Evolutionary conservation across 1,284 basidiomycete genomes (phyloP).

Genomic region (Irpex rosettiformis): DNA sequence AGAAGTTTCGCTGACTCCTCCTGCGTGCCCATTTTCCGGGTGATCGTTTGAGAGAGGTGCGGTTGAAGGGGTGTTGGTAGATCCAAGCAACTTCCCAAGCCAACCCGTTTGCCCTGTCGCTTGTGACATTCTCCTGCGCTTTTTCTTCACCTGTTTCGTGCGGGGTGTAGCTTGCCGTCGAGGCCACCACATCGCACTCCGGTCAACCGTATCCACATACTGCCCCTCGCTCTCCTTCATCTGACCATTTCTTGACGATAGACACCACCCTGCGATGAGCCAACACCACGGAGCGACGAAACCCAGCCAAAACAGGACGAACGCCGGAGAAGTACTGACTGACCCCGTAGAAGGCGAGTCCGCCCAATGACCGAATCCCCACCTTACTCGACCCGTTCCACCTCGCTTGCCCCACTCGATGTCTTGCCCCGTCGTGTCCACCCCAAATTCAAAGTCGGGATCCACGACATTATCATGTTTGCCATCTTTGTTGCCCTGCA

Average conservation of each 20-base stretch:
- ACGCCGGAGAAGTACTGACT: conserved; percentile 31
- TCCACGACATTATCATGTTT: neutral
- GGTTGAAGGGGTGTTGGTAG: neutral
- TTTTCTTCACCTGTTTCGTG: neutral
- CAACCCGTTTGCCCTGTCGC: neutral
- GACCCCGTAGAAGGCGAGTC: neutral
- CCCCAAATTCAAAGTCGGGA: neutral
- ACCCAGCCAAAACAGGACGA: conserved; percentile 66
- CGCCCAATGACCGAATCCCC: neutral
- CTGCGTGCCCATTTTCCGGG: neutral
- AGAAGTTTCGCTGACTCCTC: conserved; percentile 1
- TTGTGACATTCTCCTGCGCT: neutral
- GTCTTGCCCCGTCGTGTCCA: conserved; percentile 28
- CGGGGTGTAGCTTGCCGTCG: neutral
- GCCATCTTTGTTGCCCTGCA: neutral
- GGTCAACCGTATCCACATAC: conserved; percentile 19
- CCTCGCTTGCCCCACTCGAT: conserved; percentile 27
- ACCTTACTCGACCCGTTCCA: conserved; percentile 13
- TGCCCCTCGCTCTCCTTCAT: conserved; percentile 19
- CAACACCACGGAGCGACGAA: conserved; percentile 64
- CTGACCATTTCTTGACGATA: conserved; percentile 32
- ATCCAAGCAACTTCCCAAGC: neutral
- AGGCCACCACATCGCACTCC: conserved; percentile 32
- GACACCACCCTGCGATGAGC: conserved; percentile 72
- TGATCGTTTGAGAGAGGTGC: neutral